Base-by-base conservation (phyloP, 768 basidiomycete genomes). In the Lenzites betulinus region DNA sequence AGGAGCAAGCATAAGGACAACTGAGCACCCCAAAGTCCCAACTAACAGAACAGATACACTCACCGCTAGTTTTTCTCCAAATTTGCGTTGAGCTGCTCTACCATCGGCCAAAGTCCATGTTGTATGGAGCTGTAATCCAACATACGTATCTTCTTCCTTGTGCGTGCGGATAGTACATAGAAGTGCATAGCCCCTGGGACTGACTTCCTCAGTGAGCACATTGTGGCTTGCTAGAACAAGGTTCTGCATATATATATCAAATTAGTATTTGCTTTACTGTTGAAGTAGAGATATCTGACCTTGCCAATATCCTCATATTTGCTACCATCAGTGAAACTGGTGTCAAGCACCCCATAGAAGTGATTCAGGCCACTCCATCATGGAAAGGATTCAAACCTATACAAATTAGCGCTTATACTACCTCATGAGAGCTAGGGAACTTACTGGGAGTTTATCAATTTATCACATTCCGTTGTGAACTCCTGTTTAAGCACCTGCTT, bases 251-350 rank as follows among this genome's bases (percentile, higher is more conserved):
- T n/a, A n/a, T 20, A 15, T 26, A 22, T 6, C 16, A 42, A 36
- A 2, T 1, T 35, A 35, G 23, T 15, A 20, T 18, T 16, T 30
- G 16, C 41, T 42, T 42, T 8, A 16, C 9, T 18, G 6, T 5
- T 2, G n/a, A 11, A 6, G 20, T 22, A n/a, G 1, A 33, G 46
- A 7, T 2, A 23, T 22, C 39, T 16, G 4, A 60, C 58, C 51
- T 47, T 48, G 0, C 51, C 43, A 1, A 60, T 51, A 28, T 47
- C 33, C 22, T 47, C 30, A n/a, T 25, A 30, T 16, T 53, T 60
- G 5, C 23, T 23, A 6, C 58, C 58, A 48, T 60, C 58, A 20
- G 43, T 48, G 35, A 53, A 60, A 4, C 13, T 39, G 25, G 48
- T 25, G 11, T 18, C 28, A 20, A 48, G 38, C 3, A 60, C 51